These are phyloP conservation scores for Rhododendron vialii DNA, from an alignment of 148 eudicot species.

Conservation along the genomic window DNA sequence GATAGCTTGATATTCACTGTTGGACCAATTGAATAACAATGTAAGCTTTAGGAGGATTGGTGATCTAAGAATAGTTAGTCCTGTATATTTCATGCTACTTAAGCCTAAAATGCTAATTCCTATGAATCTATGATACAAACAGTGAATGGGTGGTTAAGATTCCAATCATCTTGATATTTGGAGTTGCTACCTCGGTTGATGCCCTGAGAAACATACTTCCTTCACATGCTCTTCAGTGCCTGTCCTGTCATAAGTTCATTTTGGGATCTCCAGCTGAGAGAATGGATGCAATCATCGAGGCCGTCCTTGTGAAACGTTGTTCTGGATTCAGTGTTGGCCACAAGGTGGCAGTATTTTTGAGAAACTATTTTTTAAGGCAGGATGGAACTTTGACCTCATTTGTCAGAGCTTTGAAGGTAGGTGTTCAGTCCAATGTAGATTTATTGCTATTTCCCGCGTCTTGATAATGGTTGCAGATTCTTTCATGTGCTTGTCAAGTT, in stretches of 20 bases:
- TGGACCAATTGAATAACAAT: background rate
- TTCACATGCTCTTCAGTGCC: conserved; percentile 45
- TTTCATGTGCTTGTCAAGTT: conserved; percentile 10
- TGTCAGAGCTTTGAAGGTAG: conserved; percentile 79
- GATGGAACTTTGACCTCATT: conserved; percentile 88
- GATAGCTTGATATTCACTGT: background rate
- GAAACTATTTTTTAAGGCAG: conserved; percentile 69
- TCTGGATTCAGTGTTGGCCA: conserved; percentile 63
- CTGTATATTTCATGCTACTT: background rate
- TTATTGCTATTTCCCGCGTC: conserved; percentile 1
- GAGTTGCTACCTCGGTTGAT: conserved; percentile 77
- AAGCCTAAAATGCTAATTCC: conserved; percentile 6
- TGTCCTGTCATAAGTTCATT: conserved; percentile 48
- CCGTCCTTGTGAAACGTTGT: conserved; percentile 60
- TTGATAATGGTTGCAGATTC: background rate
- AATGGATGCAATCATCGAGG: conserved; percentile 76
- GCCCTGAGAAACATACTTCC: conserved; percentile 56
- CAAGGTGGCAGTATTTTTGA: conserved; percentile 72
- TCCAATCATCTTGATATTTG: conserved; percentile 75
- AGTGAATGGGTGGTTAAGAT: conserved; percentile 92
- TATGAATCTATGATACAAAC: conserved; percentile 19
- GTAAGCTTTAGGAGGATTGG: background rate
- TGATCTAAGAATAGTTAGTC: background rate
- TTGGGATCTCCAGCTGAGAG: conserved; percentile 76
- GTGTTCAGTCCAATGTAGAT: background rate